Base-by-base conservation (phyloP, 2,329 filamentous ascomycete species). In the Phoma sp. region DNA sequence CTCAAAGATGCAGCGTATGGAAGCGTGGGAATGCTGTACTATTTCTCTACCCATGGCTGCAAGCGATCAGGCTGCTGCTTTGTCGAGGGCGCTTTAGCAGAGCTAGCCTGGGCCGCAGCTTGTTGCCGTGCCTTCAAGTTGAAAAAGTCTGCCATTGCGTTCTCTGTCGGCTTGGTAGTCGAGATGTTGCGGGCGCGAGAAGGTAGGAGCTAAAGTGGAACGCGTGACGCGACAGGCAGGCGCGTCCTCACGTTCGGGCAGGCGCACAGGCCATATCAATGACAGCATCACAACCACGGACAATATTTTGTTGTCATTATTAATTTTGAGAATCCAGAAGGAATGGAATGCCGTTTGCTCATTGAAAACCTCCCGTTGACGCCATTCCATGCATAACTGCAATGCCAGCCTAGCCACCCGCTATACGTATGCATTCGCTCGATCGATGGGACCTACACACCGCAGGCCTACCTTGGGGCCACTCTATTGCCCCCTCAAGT, bases 1-100 rank as follows among this genome's bases (percentile, higher is more conserved):
- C 18, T 27, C 42, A 22, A 33, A 24, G n/a, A 18, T 18, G 29
- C 14, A 30, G n/a, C 9, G 8, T 11, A 7, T n/a, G 8, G 23
- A 38, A 36, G 23, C 18, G 10, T 23, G 29, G 13, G 13, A 35
- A 33, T 25, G 59, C 42, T 72, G 52, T 81, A 96, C 93, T 97
- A 98, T 90, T 98, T 98, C 80, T 98, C 95, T 47, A 98, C 93
- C 95, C 95, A 99, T 68, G 95, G 95, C 71, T 97, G 93, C 64
- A 87, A 81, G 69, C 84, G 84, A 63, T 82, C 82, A 27, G 80
- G 80, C 55, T 89, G 86, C 70, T 85, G 88, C 69, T 81, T 82
- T 54, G 79, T 76, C 29, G 79, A 83, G 61, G 87, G 83, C 49
- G 81, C 76, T 76, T 93, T 96, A 47, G 83, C 83, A 39, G 88